A percentile compares a stretch with the other conserved stretches of the same genome.
These are phyloP conservation scores for Botrytis elliptica DNA, from an alignment of 2,329 filamentous ascomycete genomes.

Conservation along the genomic window DNA sequence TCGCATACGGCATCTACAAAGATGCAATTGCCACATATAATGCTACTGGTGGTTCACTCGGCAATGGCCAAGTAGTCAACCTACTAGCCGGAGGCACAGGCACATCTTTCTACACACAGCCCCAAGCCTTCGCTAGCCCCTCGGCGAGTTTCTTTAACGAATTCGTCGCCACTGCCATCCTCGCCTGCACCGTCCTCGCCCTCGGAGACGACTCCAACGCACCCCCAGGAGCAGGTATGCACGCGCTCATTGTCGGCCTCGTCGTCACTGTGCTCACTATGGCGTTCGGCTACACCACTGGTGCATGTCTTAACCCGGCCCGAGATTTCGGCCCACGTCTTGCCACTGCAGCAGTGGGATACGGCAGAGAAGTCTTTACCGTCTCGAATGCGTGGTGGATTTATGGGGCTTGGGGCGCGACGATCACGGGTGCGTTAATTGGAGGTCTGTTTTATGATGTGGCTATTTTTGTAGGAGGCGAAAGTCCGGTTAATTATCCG, in stretches of 20 bases:
- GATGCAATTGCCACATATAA: conserved; percentile 23
- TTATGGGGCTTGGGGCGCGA: conserved; percentile 45
- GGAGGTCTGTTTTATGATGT: conserved; percentile 52
- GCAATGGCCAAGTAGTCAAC: background rate
- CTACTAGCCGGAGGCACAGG: conserved; percentile 11
- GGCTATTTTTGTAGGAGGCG: conserved; percentile 50
- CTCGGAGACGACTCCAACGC: conserved; percentile 48
- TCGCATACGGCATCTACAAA: conserved; percentile 43
- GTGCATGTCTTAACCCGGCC: conserved; percentile 49
- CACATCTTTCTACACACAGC: conserved; percentile 16
- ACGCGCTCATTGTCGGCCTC: conserved; percentile 49
- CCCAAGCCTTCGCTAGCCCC: conserved; percentile 25
- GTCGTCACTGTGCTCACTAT: conserved; percentile 42
- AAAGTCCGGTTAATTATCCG: conserved; percentile 52
- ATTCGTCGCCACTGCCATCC: conserved; percentile 45
- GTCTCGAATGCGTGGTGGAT: conserved; percentile 42
- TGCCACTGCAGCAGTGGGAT: conserved; percentile 46
- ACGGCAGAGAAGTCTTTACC: conserved; percentile 43
- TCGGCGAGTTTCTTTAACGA: conserved; percentile 48
- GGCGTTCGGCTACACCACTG: conserved; percentile 48
- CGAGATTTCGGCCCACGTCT: conserved; percentile 51
- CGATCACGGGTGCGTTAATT: conserved; percentile 42
- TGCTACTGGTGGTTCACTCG: background rate
- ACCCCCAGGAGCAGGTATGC: conserved; percentile 51
- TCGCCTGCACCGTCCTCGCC: conserved; percentile 45